Conservation (phyloP, 2,329 filamentous ascomycete species). For the Cordyceps cateniannulata region DNA sequence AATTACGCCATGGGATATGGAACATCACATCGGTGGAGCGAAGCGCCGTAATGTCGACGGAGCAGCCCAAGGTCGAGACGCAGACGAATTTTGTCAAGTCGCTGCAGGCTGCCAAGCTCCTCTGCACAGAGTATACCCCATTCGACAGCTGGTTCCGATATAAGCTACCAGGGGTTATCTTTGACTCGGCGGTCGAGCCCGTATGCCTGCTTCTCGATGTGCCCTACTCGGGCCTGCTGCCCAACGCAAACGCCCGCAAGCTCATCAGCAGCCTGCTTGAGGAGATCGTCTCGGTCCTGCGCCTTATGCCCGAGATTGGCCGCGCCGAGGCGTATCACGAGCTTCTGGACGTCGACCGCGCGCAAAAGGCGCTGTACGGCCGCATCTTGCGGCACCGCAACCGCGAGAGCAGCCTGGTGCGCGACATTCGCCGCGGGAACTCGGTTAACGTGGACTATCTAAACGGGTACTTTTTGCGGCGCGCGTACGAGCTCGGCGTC, state of each 20-base stretch:
- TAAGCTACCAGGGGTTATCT: constrained; percentile 74
- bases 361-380: constrained; percentile 51
- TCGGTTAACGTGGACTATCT: constrained; percentile 75
- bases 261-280: constrained; percentile 65
- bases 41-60: constrained; percentile 9
- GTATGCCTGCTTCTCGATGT: constrained; percentile 74
- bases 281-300: constrained; percentile 69
- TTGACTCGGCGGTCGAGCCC: constrained; percentile 72
- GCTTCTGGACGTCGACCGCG: constrained; percentile 51
- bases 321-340: constrained; percentile 50
- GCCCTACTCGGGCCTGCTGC: constrained; percentile 63
- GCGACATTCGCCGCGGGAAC: constrained; percentile 53
- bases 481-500: constrained; percentile 68
- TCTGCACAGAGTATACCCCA: constrained; percentile 14
- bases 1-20: constrained; percentile 28
- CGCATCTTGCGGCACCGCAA: constrained; percentile 38
- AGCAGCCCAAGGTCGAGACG: constrained; percentile 16
- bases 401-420: constrained; percentile 57
- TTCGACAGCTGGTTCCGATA: constrained; percentile 57
- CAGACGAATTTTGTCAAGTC: constrained; percentile 19
- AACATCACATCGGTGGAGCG: constrained; percentile 22
- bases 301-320: constrained; percentile 66
- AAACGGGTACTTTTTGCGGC: constrained; percentile 78
- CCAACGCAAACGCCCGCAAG: constrained; percentile 57
- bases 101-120: constrained; percentile 6